Conservation (phyloP, 208 protist species). For the Crithidia fasciculata region DNA sequence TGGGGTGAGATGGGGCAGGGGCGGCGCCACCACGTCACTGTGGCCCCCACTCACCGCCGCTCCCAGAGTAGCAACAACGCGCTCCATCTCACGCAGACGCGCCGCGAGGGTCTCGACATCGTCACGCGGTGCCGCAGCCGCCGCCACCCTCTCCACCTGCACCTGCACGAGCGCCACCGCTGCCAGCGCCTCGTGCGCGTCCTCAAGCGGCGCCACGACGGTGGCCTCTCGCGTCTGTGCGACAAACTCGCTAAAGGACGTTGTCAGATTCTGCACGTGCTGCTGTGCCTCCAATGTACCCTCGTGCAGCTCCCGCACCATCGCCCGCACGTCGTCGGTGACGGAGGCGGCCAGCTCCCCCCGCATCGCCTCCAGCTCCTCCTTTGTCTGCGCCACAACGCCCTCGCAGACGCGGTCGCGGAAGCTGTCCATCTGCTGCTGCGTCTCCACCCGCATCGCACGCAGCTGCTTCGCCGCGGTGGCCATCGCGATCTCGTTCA, state of each 20-base stretch:
- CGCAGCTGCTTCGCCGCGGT: conserved; percentile 68
- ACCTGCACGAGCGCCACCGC: conserved; percentile 38
- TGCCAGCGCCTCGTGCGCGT: conserved; percentile 31
- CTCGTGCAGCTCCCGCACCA: conserved; percentile 55
- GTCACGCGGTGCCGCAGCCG: conserved; percentile 26
- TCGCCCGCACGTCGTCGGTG: conserved; percentile 37
- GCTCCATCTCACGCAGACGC: conserved; percentile 28
- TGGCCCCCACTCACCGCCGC: neutral
- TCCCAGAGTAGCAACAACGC: conserved; percentile 15
- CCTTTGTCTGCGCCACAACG: conserved; percentile 46
- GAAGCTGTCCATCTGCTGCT: conserved; percentile 57
- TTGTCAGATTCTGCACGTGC: conserved; percentile 43
- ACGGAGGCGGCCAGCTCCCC: conserved; percentile 42
- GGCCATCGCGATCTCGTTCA: conserved; percentile 69
- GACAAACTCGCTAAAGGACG: conserved; percentile 49
- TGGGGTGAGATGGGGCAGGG: neutral
- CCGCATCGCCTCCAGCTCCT: conserved; percentile 62
- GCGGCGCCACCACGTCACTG: neutral
- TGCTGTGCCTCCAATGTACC: conserved; percentile 33
- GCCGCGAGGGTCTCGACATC: conserved; percentile 38
- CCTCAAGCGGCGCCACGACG: conserved; percentile 26
- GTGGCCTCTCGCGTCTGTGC: conserved; percentile 41
- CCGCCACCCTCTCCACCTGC: conserved; percentile 39
- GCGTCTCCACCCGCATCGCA: conserved; percentile 42
- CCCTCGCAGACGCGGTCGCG: conserved; percentile 43